Evolutionary conservation across 2,329 filamentous ascomycete genomes (phyloP), one percentile per base, ranked within the genome.

Genomic region (Hirsutella rhossiliensis): DNA sequence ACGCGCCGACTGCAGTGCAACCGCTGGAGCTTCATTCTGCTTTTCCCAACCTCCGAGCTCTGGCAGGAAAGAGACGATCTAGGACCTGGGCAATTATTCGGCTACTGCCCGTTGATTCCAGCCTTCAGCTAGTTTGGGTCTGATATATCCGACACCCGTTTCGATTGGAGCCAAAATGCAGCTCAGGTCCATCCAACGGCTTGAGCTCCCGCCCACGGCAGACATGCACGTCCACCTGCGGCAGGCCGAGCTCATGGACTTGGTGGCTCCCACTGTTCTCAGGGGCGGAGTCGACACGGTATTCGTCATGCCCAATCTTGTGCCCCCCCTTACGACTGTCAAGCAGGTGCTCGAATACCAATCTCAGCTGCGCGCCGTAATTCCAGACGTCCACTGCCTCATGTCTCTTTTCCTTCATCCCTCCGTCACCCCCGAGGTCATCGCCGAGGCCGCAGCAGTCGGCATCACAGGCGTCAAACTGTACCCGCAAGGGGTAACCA

Each of bases 401-500:
- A 87, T 88, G 82, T 82, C 83, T 12, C 44, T 48, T 5, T 47
- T 69, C 62, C 65, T 74, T 48, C 80, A 85, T 56, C 66, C 72
- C 11, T 74, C 72, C 19, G 68, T 85, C 43, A 85, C 79, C 0
- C 78, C 82, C 5, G 75, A 79, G 19, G 76, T 78, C 11, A 86
- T 95, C 54, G 73, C 73, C 41, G 74, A 87, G 54, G 87, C 88
- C 38, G 82, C 82, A 49, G 70, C 73, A 44, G 78, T 80, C 3
- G 87, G 87, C 7, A 77, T 94, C 53, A 62, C 67, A 3, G 83
- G 83, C 29, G 77, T 88, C 41, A 88, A 88, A 63, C 73, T 80
- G 40, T 87, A 88, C 53, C 77, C 80, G 2, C 65, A 70, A 56
- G 42, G 77, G 11, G 75, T 77, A 3, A 83, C 78, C 2, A 83